These are phyloP conservation scores for Phytophthora rubi DNA, from an alignment of 352 stramenopile species.

Conservation along the genomic window DNA sequence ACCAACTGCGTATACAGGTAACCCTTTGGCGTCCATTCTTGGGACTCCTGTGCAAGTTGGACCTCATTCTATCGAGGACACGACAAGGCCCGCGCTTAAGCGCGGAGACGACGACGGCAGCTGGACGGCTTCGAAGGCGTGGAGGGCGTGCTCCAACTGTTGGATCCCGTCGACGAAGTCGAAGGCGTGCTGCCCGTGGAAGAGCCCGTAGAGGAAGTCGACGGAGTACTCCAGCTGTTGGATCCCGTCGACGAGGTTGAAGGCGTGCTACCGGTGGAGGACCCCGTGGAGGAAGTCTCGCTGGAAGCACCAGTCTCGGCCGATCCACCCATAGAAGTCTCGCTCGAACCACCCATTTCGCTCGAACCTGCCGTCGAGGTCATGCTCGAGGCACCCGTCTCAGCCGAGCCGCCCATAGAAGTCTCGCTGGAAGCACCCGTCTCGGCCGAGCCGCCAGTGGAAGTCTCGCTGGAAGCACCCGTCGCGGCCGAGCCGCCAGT, in stretches of 20 bases:
- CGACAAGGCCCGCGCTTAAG: conserved; percentile 16
- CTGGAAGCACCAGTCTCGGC: conserved; percentile 9
- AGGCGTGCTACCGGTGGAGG: conserved; percentile 6
- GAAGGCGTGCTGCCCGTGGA: conserved; percentile 16
- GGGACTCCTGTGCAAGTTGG: conserved; percentile 11
- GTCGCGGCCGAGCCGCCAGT: neutral
- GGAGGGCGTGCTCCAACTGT: conserved; percentile 27
- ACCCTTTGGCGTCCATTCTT: neutral
- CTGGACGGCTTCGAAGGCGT: conserved; percentile 20
- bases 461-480: neutral
- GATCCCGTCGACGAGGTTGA: conserved; percentile 16
- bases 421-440: neutral
- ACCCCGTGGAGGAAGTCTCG: conserved; percentile 1
- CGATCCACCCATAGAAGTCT: conserved; percentile 7
- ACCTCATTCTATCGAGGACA: conserved; percentile 8
- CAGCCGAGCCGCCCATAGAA: neutral
- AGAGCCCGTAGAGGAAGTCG: conserved; percentile 13
- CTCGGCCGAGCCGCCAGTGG: neutral
- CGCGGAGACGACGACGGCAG: conserved; percentile 33
- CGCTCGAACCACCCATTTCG: conserved; percentile 1
- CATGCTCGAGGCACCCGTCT: neutral
- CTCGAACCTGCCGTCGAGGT: conserved; percentile 3
- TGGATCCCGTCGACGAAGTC: conserved; percentile 17
- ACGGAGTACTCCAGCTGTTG: conserved; percentile 27
- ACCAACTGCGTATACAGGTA: conserved; percentile 20